These are phyloP conservation scores for Diaporthe sp. DNA, from an alignment of 2,329 filamentous ascomycete genomes.

Conservation along the genomic window DNA sequence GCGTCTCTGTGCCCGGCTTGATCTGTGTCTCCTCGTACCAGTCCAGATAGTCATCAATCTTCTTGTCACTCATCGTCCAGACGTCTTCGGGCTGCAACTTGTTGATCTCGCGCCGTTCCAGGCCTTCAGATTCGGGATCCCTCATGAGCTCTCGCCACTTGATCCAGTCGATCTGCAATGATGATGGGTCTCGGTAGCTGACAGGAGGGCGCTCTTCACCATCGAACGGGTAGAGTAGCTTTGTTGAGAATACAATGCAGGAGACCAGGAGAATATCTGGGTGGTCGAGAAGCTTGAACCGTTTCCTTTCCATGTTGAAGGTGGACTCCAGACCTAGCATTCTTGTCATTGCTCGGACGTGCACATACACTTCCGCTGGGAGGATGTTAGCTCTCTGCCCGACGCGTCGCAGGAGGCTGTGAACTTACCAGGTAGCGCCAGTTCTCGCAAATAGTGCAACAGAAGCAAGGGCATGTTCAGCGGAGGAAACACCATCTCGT, in stretches of 20 bases:
- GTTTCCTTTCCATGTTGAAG: slow-evolving; percentile 63
- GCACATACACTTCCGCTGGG: slow-evolving; percentile 73
- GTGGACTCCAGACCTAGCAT: slow-evolving; percentile 66
- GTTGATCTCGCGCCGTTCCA: slow-evolving; percentile 45
- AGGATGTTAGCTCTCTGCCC: slow-evolving; percentile 44
- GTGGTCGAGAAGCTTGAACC: slow-evolving; percentile 66
- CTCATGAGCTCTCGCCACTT: slow-evolving; percentile 72
- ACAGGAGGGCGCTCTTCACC: slow-evolving; percentile 62
- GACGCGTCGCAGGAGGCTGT: background rate
- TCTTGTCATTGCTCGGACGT: slow-evolving; percentile 68
- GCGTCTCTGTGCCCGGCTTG: slow-evolving; percentile 43
- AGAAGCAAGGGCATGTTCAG: slow-evolving; percentile 79
- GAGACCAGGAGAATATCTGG: slow-evolving; percentile 83
- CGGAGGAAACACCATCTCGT: slow-evolving; percentile 78
- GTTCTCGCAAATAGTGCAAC: slow-evolving; percentile 76
- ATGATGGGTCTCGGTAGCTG: slow-evolving; percentile 66
- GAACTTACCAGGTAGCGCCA: slow-evolving; percentile 79
- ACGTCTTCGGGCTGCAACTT: slow-evolving; percentile 45
- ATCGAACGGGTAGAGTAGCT: slow-evolving; percentile 84
- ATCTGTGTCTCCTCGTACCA: slow-evolving; percentile 76
- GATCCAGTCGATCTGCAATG: slow-evolving; percentile 77
- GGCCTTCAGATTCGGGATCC: slow-evolving; percentile 43
- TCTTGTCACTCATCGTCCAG: slow-evolving; percentile 64
- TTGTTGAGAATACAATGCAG: slow-evolving; percentile 80
- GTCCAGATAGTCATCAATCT: slow-evolving; percentile 82